Evolutionary conservation across 2,329 filamentous ascomycete genomes (phyloP), one percentile per base, ranked within the genome.

Genomic region (Cryphonectria nitschkei): DNA sequence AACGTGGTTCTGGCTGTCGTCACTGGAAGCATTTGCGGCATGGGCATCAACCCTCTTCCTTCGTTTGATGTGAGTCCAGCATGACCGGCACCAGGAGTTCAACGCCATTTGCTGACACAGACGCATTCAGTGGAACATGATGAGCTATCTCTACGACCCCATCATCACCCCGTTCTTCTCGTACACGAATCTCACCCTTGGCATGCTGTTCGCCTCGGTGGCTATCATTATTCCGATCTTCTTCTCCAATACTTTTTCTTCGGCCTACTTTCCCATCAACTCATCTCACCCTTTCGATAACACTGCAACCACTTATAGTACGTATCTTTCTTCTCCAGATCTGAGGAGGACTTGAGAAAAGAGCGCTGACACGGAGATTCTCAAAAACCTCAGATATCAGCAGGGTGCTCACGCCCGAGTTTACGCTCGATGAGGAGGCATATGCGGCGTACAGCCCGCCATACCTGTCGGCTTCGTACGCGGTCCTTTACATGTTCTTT

Each of bases 171-270:
- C 86, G 3, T 86, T 85, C 76, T 86, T 89, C 79, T 87, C 86
- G 39, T 90, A 89, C 60, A 82, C 88, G 68, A 92, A 92, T 78
- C 87, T 86, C 32, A 82, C 90, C 72, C 79, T 89, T 61, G 89
- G 89, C 41, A 83, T 87, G 65, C 82, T 89, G 16, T 73, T 87
- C 46, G 86, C 84, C 60, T 84, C 85, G 74, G 85, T 87, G 80
- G 80, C 91, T 19, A 81, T 88, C 19, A 78, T 87, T 2, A 79
- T 86, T 1, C 84, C 50, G 73, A 34, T 72, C 1, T 73, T 64
- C 37, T 73, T 68, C 46, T 50, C 22, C 6, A 73, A 72, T 22
- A 32, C 61, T 0, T 73, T 54, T 9, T 64, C 67, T 13, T 67
- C 62, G 5, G 54, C 8, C 67, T 90, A 88, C 74, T 78, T 87